Base-by-base conservation (phyloP, 2,329 filamentous ascomycete genomes). In the Diaporthe citriasiana region DNA sequence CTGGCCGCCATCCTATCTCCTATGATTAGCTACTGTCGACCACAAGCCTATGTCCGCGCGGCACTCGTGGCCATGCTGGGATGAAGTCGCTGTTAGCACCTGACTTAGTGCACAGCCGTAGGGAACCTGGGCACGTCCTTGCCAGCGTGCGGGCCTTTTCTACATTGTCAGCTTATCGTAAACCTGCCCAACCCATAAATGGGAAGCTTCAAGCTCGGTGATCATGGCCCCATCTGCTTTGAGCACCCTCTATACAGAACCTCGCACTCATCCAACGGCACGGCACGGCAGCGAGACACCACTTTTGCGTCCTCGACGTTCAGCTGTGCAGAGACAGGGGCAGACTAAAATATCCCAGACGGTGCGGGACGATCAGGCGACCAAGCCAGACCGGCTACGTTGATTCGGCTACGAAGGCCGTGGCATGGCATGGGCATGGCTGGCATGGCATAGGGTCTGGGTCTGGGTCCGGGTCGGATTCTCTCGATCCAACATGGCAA, bases 281-380 rank as follows among this genome's bases (percentile, higher is more conserved):
- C 25, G 35, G 25, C 12, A 42, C 33, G 35, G n/a, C n/a, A 45
- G 4, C 13, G 33, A 27, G 57, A 27, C 38, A 40, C n/a, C 40
- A 25, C 17, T 38, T 19, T 22, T n/a, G 22, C 25, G 5, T 30
- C 51, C 13, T 53, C 3, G n/a, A n/a, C 19, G 19, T 12, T 25
- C 19, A 19, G 27, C 33, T 33, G 19, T 38, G 25, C n/a, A 42
- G 27, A n/a, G 25, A 33, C 42, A 12, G 27, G 45, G 27, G 27
- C 27, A 51, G 30, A 17, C 40, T 25, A 25, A 4, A 66, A 66
- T 19, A 38, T 66, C 42, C 27, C 30, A 27, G 45, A 25, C 63
- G 15, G 63, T 51, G 45, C 63, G 63, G 63, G 45, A 51, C 45
- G 63, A 51, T 53, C 45, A 51, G 63, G 63, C 63, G 30, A 35